These are phyloP conservation scores for Heliosperma pusillum DNA, from an alignment of 148 eudicot genomes.

Conservation along the genomic window DNA sequence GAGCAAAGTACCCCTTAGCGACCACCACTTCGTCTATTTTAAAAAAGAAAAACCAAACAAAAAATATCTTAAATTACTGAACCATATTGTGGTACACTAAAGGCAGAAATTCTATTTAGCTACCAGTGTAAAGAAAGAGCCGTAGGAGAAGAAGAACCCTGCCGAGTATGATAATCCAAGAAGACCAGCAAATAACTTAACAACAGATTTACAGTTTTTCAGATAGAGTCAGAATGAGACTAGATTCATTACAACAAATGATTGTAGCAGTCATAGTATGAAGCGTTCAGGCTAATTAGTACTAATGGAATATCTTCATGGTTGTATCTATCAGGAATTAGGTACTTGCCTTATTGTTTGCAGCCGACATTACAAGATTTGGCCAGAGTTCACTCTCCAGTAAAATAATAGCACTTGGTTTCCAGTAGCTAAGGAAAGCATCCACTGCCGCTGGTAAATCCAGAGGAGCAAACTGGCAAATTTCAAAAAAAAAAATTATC, in stretches of 20 bases:
- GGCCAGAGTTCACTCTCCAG: slow-evolving; percentile 99
- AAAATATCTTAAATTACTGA: background rate
- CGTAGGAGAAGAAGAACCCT: background rate
- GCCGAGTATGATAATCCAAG: background rate
- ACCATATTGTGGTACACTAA: background rate
- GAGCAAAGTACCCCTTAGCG: too few relatives aligned
- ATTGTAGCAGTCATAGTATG: background rate
- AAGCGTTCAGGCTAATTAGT: background rate
- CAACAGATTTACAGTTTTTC: background rate
- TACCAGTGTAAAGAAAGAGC: too few relatives aligned
- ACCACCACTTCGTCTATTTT: too few relatives aligned
- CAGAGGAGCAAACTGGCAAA: slow-evolving; percentile 82
- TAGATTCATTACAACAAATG: background rate
- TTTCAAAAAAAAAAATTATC: slow-evolving; percentile 5
- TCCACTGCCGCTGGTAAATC: slow-evolving; percentile 75
- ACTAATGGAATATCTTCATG: slow-evolving; percentile 5
- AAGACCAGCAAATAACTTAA: background rate
- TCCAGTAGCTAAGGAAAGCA: slow-evolving; percentile 83
- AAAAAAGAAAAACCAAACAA: too few relatives aligned
- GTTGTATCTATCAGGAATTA: background rate
- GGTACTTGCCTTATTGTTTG: slow-evolving; percentile 61
- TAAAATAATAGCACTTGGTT: slow-evolving; percentile 69
- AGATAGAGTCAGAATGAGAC: background rate
- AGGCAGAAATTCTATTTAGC: background rate
- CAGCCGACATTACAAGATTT: slow-evolving; percentile 80